Conservation (phyloP, 352 stramenopile species). For the Globisporangium megalacanthum region DNA sequence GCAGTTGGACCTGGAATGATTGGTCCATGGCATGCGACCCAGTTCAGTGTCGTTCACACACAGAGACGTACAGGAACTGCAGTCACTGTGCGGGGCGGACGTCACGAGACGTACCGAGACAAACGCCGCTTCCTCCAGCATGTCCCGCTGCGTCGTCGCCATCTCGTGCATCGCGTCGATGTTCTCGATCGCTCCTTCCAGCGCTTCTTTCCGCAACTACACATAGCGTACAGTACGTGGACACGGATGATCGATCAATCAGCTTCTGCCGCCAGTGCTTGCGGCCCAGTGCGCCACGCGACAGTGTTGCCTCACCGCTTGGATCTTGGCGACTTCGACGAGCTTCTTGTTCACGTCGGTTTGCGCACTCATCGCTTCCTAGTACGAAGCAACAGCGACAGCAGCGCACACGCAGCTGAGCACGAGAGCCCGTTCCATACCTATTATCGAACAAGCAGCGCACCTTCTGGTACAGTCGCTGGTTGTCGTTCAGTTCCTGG, state of each 20-base stretch:
- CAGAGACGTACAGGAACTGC: too few species aligned
- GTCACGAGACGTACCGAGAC: constrained; percentile 40
- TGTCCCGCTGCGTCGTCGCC: constrained; percentile 56
- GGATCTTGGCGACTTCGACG: constrained; percentile 58
- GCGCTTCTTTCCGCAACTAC: constrained; percentile 65
- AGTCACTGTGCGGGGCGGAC: background rate
- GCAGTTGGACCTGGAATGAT: constrained; percentile 47
- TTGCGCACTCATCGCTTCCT: constrained; percentile 48
- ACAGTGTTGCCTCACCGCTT: constrained; percentile 36
- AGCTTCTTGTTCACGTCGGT: constrained; percentile 58
- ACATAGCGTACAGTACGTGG: background rate
- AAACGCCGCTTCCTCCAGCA: constrained; percentile 76
- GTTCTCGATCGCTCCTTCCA: constrained; percentile 62
- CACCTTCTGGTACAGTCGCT: constrained; percentile 52
- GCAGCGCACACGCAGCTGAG: too few species aligned
- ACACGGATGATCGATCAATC: background rate
- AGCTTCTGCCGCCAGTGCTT: too few species aligned
- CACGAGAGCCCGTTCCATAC: too few species aligned
- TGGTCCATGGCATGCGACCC: too few species aligned
- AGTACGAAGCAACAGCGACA: too few species aligned
- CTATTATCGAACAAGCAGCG: background rate
- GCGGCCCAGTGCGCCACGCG: background rate
- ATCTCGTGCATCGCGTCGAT: constrained; percentile 61
- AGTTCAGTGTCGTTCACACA: too few species aligned
- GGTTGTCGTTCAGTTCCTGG: constrained; percentile 48